Percentiles rank a stretch among this genome's conserved stretches.
These are phyloP conservation scores for Pyrenochaeta sp. DNA, from an alignment of 2,329 filamentous ascomycete species.

Conservation along the genomic window DNA sequence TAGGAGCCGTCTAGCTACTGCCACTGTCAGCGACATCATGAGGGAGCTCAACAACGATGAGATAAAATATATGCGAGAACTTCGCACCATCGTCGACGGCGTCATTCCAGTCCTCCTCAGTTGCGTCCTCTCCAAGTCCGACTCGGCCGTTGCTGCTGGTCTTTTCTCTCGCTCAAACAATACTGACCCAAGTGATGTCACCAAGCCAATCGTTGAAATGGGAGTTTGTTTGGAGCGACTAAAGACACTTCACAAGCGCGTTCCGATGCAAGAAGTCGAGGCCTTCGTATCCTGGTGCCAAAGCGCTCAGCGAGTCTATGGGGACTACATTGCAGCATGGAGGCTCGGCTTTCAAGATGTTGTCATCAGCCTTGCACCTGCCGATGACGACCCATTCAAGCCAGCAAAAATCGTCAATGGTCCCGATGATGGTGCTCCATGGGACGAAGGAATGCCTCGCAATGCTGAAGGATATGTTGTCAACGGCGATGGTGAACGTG, in stretches of 20 bases:
- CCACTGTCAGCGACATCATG: slow-evolving; percentile 78
- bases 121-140: slow-evolving; percentile 78
- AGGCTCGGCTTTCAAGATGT: slow-evolving; percentile 93
- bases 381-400: slow-evolving; percentile 67
- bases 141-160: slow-evolving; percentile 68
- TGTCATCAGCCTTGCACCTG: slow-evolving; percentile 87
- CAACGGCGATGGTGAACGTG: slow-evolving; percentile 81
- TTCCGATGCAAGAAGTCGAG: slow-evolving; percentile 76
- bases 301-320: slow-evolving; percentile 78
- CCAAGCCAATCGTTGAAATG: slow-evolving; percentile 92
- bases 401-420: slow-evolving; percentile 44
- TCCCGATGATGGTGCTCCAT: slow-evolving; percentile 58
- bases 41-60: slow-evolving; percentile 84
- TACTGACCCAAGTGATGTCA: slow-evolving; percentile 68
- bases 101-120: slow-evolving; percentile 92
- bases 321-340: slow-evolving; percentile 87
- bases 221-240: slow-evolving; percentile 87
- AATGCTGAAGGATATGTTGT: slow-evolving; percentile 68
- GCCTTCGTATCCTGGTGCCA: slow-evolving; percentile 83
- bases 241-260: slow-evolving; percentile 78
- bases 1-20: slow-evolving; percentile 69
- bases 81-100: slow-evolving; percentile 91
- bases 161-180: slow-evolving; percentile 69
- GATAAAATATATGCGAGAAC: slow-evolving; percentile 83
- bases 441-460: slow-evolving; percentile 63